Evolutionary conservation across 78 protist species (phyloP), one percentile per base, ranked within the genome.

Genomic region (Tieghemostelium lacteum): DNA sequence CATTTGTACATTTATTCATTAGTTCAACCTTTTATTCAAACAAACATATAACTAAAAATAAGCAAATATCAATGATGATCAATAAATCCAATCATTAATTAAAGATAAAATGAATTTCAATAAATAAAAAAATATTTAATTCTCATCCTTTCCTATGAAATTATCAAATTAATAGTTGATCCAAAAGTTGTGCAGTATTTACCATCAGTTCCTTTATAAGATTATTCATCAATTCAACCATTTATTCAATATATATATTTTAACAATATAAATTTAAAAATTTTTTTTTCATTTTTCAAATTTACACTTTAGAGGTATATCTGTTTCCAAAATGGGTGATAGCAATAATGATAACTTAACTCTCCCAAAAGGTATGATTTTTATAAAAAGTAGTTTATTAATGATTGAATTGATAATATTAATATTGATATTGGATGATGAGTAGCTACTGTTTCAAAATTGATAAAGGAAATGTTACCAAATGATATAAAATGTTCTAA

Each of bases 371-470:
- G 78, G 78, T 72, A 55, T 31, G n/a, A 31, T 24, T 66, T 8
- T 8, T 34, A 14, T 66, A 37, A 5, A 5, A 42, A 5, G 14
- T 8, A 5, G 31, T 37, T 10, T 14, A 66, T 39, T 3, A 42
- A 33, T 6, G 12, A 14, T n/a, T 6, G 10, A 14, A 14, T 14
- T 14, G 10, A 45, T 14, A 45, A 45, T 14, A 45, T 14, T 14
- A 45, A 45, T 14, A 45, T 45, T 45, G 6, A 14, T 45, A 19
- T 57, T 57, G 63, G 5, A 19, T 19, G 24, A 5, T 16, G 17
- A n/a, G 19, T 72, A 72, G 88, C 88, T 8, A 78, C 88, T 3
- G 88, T 78, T 31, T 64, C 88, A 66, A 78, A 78, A 29, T 54
- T 78, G 20, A 78, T 78, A 22, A 78, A 65, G 40, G 88, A 78